Conservation (phyloP, 495 filamentous ascomycete species). For the Neurospora sp. region DNA sequence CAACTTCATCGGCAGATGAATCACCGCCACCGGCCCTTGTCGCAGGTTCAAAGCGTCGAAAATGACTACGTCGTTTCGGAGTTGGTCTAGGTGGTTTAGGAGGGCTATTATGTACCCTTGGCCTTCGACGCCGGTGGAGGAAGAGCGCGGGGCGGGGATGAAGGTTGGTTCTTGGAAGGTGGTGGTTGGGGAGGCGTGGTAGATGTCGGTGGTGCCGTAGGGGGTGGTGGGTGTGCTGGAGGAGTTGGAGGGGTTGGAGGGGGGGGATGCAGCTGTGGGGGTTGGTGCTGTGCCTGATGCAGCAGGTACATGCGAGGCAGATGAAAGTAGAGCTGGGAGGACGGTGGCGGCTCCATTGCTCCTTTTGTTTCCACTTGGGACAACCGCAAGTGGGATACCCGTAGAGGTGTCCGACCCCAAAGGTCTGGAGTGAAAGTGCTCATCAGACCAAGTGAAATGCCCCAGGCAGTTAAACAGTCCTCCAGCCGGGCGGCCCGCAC, state of each 20-base stretch:
- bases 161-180: constrained; percentile 51
- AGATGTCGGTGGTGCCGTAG: constrained; percentile 26
- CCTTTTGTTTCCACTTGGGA: not conserved
- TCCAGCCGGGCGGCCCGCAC: constrained; percentile 38
- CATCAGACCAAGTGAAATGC: constrained; percentile 31
- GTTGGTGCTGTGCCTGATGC: too few relatives aligned
- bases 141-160: constrained; percentile 27
- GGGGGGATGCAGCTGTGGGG: not conserved
- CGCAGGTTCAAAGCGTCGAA: constrained; percentile 36
- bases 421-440: constrained; percentile 6
- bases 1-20: constrained; percentile 36
- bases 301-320: not conserved
- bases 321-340: too few relatives aligned
- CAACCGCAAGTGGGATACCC: not conserved
- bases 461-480: constrained; percentile 39
- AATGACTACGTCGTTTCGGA: constrained; percentile 41
- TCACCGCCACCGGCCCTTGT: constrained; percentile 34
- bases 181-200: constrained; percentile 38
- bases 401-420: too few relatives aligned
- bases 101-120: constrained; percentile 47
- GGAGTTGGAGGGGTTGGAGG: too few relatives aligned
- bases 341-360: not conserved
- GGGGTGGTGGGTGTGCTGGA: not conserved
- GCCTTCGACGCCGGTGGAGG: constrained; percentile 32
- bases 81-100: constrained; percentile 42